Evolutionary conservation across 345 rosid species (phyloP), one percentile per base, ranked within the genome.

Genomic region (Anastatica hierochuntica): DNA sequence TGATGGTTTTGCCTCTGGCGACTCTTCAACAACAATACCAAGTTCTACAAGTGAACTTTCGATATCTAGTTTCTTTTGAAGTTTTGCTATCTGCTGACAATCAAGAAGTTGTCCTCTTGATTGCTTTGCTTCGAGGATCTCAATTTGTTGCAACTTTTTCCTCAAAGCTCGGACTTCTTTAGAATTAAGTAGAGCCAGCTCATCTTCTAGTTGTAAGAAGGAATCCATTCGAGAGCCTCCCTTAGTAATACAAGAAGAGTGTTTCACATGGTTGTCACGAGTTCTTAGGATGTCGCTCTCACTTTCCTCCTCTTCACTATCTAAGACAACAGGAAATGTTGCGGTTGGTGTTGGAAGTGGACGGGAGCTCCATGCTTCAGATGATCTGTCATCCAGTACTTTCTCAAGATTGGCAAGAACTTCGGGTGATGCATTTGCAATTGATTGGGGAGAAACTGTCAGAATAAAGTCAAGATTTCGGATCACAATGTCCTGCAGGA

Each of bases 101-200:
- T 92, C 98, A n/a, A 92, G 98, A 49, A 51, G 60, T 56, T 70
- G 78, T 29, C 97, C 97, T 31, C 73, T 72, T 14, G 74, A 74
- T 58, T 70, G 90, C 67, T 83, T 92, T 42, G 64, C 67, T 76
- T 88, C 94, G 19, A 92, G 98, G 74, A 81, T 82, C 75, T 88
- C 98, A 62, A 92, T 83, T 63, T 92, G 98, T 70, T 88, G 98
- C 77, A 92, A 61, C 64, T 92, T 92, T 62, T 88, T 92, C 68
- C 82, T 53, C 42, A 92, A 66, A 64, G 85, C 90, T 27, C 95
- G 86, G 57, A 83, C 79, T 72, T 79, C 85, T 63, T 81, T 83
- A 49, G 70, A 59, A 27, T 74, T 63, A 24, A 70, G 78, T 48
- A 63, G 74, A 56, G 62, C 58, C 19, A 68, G 72, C 64, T 88